These are phyloP conservation scores for Botrytis elliptica DNA, from an alignment of 2,329 filamentous ascomycete genomes.

Conservation along the genomic window DNA sequence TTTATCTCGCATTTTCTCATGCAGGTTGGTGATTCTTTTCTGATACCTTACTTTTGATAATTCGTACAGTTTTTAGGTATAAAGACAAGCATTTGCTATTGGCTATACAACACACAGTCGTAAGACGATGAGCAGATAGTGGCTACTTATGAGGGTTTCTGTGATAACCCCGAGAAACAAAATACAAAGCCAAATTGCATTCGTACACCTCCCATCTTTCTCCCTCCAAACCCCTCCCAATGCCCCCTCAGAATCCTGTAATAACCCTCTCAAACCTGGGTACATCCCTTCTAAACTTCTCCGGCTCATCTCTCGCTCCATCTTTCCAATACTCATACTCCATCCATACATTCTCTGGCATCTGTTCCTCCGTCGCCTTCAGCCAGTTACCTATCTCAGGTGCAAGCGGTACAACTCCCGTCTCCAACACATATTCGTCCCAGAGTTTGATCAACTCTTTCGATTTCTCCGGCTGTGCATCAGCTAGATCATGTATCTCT, in stretches of 20 bases:
- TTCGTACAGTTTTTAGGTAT: background rate
- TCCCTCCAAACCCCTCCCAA: too few species aligned
- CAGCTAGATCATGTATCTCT: slow-evolving; percentile 48
- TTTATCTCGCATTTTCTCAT: too few species aligned
- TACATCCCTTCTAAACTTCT: slow-evolving; percentile 24
- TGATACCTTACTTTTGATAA: background rate
- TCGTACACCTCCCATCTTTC: background rate
- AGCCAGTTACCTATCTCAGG: slow-evolving; percentile 58
- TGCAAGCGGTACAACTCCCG: slow-evolving; percentile 57
- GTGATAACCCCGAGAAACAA: background rate
- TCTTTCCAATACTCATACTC: slow-evolving; percentile 64
- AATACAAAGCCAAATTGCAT: background rate
- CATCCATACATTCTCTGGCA: slow-evolving; percentile 65
- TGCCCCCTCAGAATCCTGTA: background rate
- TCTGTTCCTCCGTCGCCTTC: slow-evolving; percentile 61
- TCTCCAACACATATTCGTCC: slow-evolving; percentile 59
- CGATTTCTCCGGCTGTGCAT: slow-evolving; percentile 45
- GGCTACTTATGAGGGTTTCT: background rate
- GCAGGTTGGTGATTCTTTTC: too few species aligned
- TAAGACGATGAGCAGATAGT: background rate
- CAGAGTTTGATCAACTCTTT: slow-evolving; percentile 52
- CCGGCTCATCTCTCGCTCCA: slow-evolving; percentile 41
- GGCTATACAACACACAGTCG: too few species aligned
- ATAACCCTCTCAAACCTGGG: slow-evolving; percentile 26
- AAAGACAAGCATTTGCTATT: background rate